Evolutionary conservation across 371 early-diverging fungal species (phyloP).

Genomic region (Rhizomucor pusillus): DNA sequence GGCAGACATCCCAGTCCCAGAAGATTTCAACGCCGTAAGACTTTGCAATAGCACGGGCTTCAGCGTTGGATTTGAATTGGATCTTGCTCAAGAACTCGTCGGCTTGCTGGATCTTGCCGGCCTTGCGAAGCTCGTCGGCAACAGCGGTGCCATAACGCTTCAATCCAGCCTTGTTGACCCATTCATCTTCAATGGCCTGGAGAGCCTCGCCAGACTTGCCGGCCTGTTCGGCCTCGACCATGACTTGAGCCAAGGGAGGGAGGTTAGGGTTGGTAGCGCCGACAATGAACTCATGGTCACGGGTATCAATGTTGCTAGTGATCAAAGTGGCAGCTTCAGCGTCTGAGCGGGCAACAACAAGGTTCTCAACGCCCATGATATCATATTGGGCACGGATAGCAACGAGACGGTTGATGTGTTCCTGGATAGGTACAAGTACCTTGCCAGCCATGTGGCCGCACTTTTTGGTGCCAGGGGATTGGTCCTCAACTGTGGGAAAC

Average conservation of each 20-base stretch:
- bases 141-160: slow-evolving; percentile 85
- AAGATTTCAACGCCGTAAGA: slow-evolving; percentile 74
- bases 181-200: slow-evolving; percentile 84
- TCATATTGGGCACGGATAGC: slow-evolving; percentile 97
- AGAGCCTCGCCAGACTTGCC: slow-evolving; percentile 79
- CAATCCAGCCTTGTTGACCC: slow-evolving; percentile 83
- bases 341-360: slow-evolving; percentile 95
- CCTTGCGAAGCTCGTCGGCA: slow-evolving; percentile 66
- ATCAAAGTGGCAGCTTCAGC: slow-evolving; percentile 97
- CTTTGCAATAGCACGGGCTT: slow-evolving; percentile 82
- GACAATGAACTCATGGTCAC: slow-evolving; percentile 96
- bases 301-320: slow-evolving; percentile 92
- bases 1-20: slow-evolving; percentile 93
- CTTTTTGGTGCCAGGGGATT: slow-evolving; percentile 95
- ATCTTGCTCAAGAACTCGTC: slow-evolving; percentile 57
- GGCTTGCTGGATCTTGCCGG: slow-evolving; percentile 44
- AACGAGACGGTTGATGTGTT: slow-evolving; percentile 96
- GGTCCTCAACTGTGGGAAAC: slow-evolving; percentile 77
- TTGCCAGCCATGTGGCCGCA: slow-evolving; percentile 99
- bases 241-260: slow-evolving; percentile 71
- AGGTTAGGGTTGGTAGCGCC: slow-evolving; percentile 86
- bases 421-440: slow-evolving; percentile 94
- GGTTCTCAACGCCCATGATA: slow-evolving; percentile 96
- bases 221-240: slow-evolving; percentile 77
- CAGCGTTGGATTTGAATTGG: slow-evolving; percentile 71